Conservation (phyloP, 140 eudicot species). For the Senecio squalidus region DNA sequence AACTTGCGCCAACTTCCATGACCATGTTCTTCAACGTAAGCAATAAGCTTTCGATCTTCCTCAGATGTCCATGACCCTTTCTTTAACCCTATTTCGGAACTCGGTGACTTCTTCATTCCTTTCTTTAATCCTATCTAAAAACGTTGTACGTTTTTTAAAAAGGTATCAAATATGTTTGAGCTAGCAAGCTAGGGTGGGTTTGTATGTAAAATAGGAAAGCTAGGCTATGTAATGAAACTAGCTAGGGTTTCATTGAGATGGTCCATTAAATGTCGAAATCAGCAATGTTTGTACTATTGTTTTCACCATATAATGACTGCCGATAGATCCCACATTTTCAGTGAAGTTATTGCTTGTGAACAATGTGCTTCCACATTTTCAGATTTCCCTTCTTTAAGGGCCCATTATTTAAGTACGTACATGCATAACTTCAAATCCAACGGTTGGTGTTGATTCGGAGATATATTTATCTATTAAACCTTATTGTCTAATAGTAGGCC, state of each 20-base stretch:
- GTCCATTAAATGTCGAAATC: neutral
- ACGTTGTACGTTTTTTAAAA: neutral
- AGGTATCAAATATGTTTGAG: neutral
- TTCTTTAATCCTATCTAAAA: neutral
- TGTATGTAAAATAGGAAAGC: slow-evolving; percentile 7
- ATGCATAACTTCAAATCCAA: too few relatives aligned
- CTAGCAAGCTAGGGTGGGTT: slow-evolving; percentile 5
- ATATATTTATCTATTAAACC: too few relatives aligned
- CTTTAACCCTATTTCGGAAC: slow-evolving; percentile 14
- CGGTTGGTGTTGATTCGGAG: too few relatives aligned
- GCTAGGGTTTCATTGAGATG: slow-evolving; percentile 1
- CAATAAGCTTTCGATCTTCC: slow-evolving; percentile 21
- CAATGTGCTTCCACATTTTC: slow-evolving; percentile 6
- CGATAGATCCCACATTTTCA: slow-evolving; percentile 1
- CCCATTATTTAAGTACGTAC: too few relatives aligned
- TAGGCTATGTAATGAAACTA: neutral
- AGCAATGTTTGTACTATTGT: slow-evolving; percentile 8
- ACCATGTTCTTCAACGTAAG: slow-evolving; percentile 14
- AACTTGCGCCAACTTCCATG: slow-evolving; percentile 25
- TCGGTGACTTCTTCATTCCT: slow-evolving; percentile 12
- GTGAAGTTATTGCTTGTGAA: neutral
- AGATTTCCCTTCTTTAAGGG: too few relatives aligned
- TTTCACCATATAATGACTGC: neutral
- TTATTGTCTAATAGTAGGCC: too few relatives aligned
- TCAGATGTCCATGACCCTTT: slow-evolving; percentile 26